Evolutionary conservation across 1,284 basidiomycete species (phyloP).

Genomic region (Puccinia horiana): DNA sequence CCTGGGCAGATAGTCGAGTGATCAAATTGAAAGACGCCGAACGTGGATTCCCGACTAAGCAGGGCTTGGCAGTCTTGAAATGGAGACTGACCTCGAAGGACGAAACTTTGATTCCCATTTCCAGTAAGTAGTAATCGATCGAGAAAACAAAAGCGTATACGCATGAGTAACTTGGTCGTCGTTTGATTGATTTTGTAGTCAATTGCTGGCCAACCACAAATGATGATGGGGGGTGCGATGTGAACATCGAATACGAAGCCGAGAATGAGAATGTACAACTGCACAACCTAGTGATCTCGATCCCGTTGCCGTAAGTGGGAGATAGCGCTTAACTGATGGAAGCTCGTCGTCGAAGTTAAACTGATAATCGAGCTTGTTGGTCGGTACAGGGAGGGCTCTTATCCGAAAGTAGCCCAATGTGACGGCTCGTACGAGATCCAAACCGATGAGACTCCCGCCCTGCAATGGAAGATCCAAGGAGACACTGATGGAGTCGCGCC

Average conservation of each 20-base stretch:
- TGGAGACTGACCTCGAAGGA: constrained; percentile 91
- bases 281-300: constrained; percentile 81
- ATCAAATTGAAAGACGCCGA: constrained; percentile 82
- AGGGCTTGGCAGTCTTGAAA: constrained; percentile 80
- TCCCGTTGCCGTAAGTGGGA: constrained; percentile 78
- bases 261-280: constrained; percentile 68
- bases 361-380: constrained; percentile 4
- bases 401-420: constrained; percentile 73
- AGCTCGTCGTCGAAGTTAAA: background rate
- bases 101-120: constrained; percentile 84
- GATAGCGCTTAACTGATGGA: background rate
- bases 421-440: constrained; percentile 79
- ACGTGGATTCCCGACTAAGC: constrained; percentile 81
- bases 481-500: constrained; percentile 60
- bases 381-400: constrained; percentile 70
- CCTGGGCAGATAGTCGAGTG: constrained; percentile 67
- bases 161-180: background rate
- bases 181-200: constrained; percentile 63
- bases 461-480: constrained; percentile 73
- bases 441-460: constrained; percentile 69
- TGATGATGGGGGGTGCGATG: constrained; percentile 84
- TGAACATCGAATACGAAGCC: constrained; percentile 95
- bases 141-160: constrained; percentile 15
- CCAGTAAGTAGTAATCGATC: constrained; percentile 66
- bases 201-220: constrained; percentile 94